These are phyloP conservation scores for Neckera pumila DNA, from an alignment of 225 moss, liverwort and hornwort genomes.

Conservation along the genomic window DNA sequence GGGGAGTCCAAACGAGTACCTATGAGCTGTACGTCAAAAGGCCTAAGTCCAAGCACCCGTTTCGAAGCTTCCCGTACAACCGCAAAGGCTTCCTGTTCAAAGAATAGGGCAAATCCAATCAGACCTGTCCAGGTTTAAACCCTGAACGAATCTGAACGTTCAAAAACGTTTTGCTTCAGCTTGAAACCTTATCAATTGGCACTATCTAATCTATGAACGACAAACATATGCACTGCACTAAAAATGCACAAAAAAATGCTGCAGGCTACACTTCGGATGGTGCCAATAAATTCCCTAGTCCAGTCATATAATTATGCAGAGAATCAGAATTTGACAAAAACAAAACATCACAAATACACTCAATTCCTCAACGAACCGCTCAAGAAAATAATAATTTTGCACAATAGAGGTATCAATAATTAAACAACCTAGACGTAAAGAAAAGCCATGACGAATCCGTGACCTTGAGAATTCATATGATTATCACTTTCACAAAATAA, in stretches of 20 bases:
- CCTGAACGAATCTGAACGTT: not conserved
- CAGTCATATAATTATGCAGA: not conserved
- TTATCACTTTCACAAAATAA: not conserved
- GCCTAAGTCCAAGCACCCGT: constrained; percentile 81
- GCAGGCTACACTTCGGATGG: not conserved
- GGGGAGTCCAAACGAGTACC: constrained; percentile 30
- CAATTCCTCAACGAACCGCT: not conserved
- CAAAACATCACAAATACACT: not conserved
- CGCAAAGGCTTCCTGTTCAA: constrained; percentile 74
- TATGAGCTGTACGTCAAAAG: constrained; percentile 92
- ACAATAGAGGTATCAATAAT: not conserved
- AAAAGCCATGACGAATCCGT: not conserved
- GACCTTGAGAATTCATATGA: not conserved
- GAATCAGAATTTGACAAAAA: not conserved
- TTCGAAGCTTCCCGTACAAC: constrained; percentile 74
- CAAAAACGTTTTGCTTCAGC: not conserved
- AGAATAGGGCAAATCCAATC: not conserved
- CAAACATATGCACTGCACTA: not conserved
- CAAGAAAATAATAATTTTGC: not conserved
- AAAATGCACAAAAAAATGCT: not conserved
- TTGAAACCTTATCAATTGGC: not conserved
- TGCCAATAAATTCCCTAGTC: not conserved
- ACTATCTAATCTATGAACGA: not conserved
- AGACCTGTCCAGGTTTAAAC: not conserved
- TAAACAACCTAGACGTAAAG: not conserved